Evolutionary conservation across 345 rosid species (phyloP), one percentile per base, ranked within the genome.

Genomic region (Hibiscus trionum): DNA sequence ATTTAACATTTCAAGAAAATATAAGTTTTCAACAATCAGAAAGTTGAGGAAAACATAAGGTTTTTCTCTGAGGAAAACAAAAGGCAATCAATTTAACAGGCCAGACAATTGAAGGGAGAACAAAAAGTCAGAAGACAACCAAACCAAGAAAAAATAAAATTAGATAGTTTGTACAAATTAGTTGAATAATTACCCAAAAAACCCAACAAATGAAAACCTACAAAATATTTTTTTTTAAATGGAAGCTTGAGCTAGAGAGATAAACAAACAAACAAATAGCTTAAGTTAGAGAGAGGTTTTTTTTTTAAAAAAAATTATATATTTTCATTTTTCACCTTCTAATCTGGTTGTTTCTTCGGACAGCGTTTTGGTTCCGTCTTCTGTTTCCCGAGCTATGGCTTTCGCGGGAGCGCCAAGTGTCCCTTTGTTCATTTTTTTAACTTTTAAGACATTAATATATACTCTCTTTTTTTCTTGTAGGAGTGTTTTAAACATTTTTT

Each of bases 371-470:
- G 78, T 69, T 57, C 78, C 57, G 61, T 37, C 80, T 52, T 52
- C 57, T 21, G 72, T 49, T 15, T 47, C 27, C 76, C 71, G 52
- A 24, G 17, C 46, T 47, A 72, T 78, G 66, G 69, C 73, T 37
- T 52, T 72, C 67, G 37, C 39, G 49, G 69, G 42, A 27, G 75
- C 77, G 88, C 82, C 88, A 87, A 74, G 87, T 85, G 87, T 83
- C 85, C 5, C 2, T 55, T 16, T 27, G 14, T 49, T 31, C 1
- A 8, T 56, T 6, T 35, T 3, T 10, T 3, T 31, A 3, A 31
- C 24, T 56, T 56, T 56, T 56, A 71, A 81, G 80, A 57, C 86
- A 68, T 76, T 47, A 42, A 50, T 31, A 21, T 21, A 31, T 31
- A 31, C 33, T 3, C 31, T 31, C 3, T 31, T 3, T 2, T 31